Base-by-base conservation (phyloP, 2,329 filamentous ascomycete species). In the Arthroderma uncinatum region DNA sequence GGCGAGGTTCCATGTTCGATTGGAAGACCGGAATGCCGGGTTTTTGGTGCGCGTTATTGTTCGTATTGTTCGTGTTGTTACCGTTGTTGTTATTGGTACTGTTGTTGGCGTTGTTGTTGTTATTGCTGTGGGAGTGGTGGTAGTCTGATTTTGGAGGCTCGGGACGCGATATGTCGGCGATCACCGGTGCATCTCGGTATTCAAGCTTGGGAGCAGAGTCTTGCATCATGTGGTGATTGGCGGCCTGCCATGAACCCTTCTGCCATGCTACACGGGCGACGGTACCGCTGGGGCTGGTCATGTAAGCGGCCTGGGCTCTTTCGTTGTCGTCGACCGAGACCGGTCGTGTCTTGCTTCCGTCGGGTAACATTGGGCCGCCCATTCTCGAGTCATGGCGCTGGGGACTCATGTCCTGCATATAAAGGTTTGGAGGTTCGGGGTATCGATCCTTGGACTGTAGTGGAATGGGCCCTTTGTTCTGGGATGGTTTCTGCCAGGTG, bases 381-480 rank as follows among this genome's bases (percentile, higher is more conserved):
- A 69, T 65, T 28, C 67, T 68, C 37, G 73, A 71, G 42, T 76
- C 69, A 61, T 75, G 73, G 16, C 65, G 66, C 33, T 70, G 70
- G 39, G 64, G 62, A 53, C 62, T 66, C 21, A 68, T 60, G 53
- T 75, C 73, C 40, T 71, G 68, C 47, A 71, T 55, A 60, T 73
- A 75, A 25, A 71, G 70, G 42, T 58, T 59, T 54, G 55, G 60
- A n/a, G 68, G 63, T 37, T 75, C 72, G 21, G 67, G 61, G 61
- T 75, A 79, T 10, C 76, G 78, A 62, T 91, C 88, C 72, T 94
- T 95, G 19, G 89, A 91, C 72, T 94, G 88, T 53, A 95, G 79
- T 59, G 86, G 87, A 63, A 91, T 80, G 53, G 84, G 81, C 54
- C 78, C 74, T 64, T 84, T 81, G 63, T 86, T 83, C 66, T 74